These are phyloP conservation scores for Amanita pseudoporphyria DNA, from an alignment of 768 basidiomycete genomes.

Conservation along the genomic window DNA sequence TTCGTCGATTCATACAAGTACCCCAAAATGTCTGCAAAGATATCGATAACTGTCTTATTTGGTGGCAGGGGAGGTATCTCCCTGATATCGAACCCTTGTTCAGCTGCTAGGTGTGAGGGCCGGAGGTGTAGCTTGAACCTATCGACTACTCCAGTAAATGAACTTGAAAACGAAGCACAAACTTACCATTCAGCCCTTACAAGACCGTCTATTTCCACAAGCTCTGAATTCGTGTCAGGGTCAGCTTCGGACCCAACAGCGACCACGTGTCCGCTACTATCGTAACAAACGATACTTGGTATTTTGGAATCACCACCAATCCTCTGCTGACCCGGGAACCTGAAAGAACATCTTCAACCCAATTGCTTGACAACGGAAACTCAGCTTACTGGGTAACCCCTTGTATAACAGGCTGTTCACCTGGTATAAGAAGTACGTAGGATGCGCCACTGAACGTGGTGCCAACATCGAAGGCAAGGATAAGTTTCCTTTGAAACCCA, in stretches of 20 bases:
- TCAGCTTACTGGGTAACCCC: conserved; percentile 12
- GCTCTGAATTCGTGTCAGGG: not conserved
- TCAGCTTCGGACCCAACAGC: not conserved
- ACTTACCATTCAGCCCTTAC: too few relatives aligned
- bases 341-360: not conserved
- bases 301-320: too few relatives aligned
- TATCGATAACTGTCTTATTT: too few relatives aligned
- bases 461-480: too few relatives aligned
- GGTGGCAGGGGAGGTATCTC: conserved; percentile 32
- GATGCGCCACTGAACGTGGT: too few relatives aligned
- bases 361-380: not conserved
- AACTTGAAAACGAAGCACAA: too few relatives aligned
- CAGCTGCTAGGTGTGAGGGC: too few relatives aligned
- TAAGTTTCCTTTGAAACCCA: not conserved
- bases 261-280: too few relatives aligned
- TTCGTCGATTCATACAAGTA: conserved; percentile 36
- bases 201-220: too few relatives aligned
- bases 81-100: not conserved
- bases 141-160: not conserved
- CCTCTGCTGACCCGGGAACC: too few relatives aligned
- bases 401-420: conserved; percentile 13
- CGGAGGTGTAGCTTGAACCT: not conserved
- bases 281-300: too few relatives aligned
- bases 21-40: conserved; percentile 37
- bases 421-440: too few relatives aligned